Evolutionary conservation across 1,139 yeast genomes (phyloP).

Genomic region (Diutina catenulata): DNA sequence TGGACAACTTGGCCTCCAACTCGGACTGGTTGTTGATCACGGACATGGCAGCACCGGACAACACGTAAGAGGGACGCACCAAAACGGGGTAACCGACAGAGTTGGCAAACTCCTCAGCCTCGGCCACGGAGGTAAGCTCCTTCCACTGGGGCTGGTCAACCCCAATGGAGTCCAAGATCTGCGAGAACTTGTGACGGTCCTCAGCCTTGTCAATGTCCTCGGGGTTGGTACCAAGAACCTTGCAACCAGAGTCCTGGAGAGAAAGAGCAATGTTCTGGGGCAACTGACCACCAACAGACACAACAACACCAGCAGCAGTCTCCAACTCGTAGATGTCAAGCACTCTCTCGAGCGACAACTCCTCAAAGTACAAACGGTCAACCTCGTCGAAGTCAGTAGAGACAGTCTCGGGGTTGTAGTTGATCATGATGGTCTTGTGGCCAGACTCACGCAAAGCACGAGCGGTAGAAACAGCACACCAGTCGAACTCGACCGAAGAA

Average conservation of each 20-base stretch:
- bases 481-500: conserved; percentile 95
- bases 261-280: conserved; percentile 93
- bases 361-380: conserved; percentile 93
- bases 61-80: conserved; percentile 94
- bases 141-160: conserved; percentile 98
- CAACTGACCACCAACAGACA: conserved; percentile 95
- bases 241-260: conserved; percentile 75
- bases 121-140: conserved; percentile 77
- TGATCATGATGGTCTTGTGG: conserved; percentile 87
- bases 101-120: conserved; percentile 77
- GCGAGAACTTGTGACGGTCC: conserved; percentile 95
- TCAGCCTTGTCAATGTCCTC: conserved; percentile 95
- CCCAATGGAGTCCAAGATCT: conserved; percentile 75
- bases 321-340: conserved; percentile 95
- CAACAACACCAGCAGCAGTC: conserved; percentile 80
- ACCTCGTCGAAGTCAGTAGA: conserved; percentile 98
- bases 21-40: conserved; percentile 73
- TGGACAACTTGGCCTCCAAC: conserved; percentile 65
- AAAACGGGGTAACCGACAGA: conserved; percentile 89
- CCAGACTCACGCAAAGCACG: conserved; percentile 85
- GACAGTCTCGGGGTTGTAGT: conserved; percentile 97
- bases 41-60: conserved; percentile 98
- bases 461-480: conserved; percentile 98
- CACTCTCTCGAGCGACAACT: conserved; percentile 88
- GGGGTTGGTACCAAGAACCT: conserved; percentile 88